Percentiles rank a stretch among this genome's conserved stretches.
These are phyloP conservation scores for Gomphus sp. DNA, from an alignment of 1,284 basidiomycete species.

Conservation along the genomic window DNA sequence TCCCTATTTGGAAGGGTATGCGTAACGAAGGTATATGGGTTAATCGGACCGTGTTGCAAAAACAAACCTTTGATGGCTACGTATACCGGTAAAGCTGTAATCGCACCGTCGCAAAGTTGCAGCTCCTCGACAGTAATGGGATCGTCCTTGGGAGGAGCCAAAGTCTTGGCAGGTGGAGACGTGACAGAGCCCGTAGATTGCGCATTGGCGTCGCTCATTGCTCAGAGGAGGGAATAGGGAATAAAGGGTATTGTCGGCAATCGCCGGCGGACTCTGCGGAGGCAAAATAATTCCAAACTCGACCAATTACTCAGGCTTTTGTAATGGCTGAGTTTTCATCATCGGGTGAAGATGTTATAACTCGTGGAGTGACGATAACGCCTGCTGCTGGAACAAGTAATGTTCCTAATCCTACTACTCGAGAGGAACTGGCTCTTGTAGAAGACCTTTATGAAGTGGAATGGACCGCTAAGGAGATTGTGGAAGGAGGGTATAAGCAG, in stretches of 20 bases:
- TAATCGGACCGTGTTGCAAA: neutral
- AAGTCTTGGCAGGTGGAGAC: slow-evolving; percentile 45
- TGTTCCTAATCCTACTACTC: slow-evolving; percentile 22
- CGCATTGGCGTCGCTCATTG: neutral
- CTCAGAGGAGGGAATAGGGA: neutral
- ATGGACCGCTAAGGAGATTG: slow-evolving; percentile 43
- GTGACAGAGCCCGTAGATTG: slow-evolving; percentile 1
- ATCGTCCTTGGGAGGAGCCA: slow-evolving; percentile 71
- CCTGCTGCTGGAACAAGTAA: slow-evolving; percentile 24
- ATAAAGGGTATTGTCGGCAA: neutral
- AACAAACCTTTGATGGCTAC: slow-evolving; percentile 78
- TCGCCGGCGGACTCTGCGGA: neutral
- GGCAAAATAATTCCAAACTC: too few species aligned
- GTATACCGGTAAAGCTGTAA: slow-evolving; percentile 62
- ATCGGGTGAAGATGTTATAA: slow-evolving; percentile 53
- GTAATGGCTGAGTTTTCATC: slow-evolving; percentile 39
- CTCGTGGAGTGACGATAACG: slow-evolving; percentile 38
- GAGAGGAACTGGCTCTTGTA: slow-evolving; percentile 25
- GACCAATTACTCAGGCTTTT: too few species aligned
- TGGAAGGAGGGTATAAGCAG: slow-evolving; percentile 44
- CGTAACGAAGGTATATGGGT: neutral
- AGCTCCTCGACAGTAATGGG: slow-evolving; percentile 65
- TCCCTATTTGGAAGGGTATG: slow-evolving; percentile 36
- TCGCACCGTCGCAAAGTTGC: slow-evolving; percentile 60
- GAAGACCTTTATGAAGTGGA: slow-evolving; percentile 55